Evolutionary conservation across 2,329 filamentous ascomycete species (phyloP), one percentile per base, ranked within the genome.

Genomic region (Macrophomina tecta): DNA sequence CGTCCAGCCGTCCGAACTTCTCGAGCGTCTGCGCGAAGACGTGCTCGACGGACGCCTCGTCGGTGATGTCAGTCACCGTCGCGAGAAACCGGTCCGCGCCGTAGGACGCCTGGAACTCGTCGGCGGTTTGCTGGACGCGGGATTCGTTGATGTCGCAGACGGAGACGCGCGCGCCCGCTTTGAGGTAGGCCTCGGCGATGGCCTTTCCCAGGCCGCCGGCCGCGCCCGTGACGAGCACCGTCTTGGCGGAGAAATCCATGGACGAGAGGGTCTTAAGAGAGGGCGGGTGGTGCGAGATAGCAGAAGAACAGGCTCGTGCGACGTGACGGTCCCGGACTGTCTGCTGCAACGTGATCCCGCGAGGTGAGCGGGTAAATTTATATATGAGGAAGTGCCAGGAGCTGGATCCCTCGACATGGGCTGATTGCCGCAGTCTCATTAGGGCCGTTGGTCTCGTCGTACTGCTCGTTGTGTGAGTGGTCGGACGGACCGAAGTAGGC

Each of bases 1-100:
- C 77, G 73, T 89, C 86, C 23, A 86, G 73, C 12, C 78, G 77
- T 34, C 80, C 80, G 68, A 84, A 85, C 63, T 46, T 65, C n/a
- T 64, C 61, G 7, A 65, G 18, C 3, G 49, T 48, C 51, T 65
- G 40, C 14, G 12, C 23, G 49, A 52, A 42, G 14, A 64, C 18
- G 2, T 64, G 28, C 18, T 45, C 18, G 48, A 52, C 46, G 18
- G 61, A 40, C 3, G 48, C 16, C 36, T 64, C 61, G 12, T 64
- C 11, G 12, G 61, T 52, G 38, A 64, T 8, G 48, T 64, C 61
- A 34, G 70, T 69, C 62, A 79, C 74, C 38, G 80, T 64, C 5
- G 64, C n/a, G 7, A 66, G 53, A 6, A 84, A 32, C 14, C 52
- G 40, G 32, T 45, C 30, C 12, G 42, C 18, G 28, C 67, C 67